Evolutionary conservation across 257 asterid species (phyloP).

Genomic region (Solanum paucissectum): DNA sequence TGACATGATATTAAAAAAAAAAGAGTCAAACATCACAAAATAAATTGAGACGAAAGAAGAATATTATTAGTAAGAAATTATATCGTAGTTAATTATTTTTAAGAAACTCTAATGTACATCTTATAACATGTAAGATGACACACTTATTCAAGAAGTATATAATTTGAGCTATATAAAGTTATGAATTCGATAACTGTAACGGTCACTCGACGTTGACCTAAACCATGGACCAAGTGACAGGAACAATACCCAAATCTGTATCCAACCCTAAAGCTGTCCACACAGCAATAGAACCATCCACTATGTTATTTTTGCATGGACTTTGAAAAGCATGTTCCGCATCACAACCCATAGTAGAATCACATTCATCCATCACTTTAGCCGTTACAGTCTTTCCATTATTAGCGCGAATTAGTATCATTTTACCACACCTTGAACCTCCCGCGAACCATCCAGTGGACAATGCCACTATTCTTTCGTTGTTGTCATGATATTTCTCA

Average conservation of each 20-base stretch:
- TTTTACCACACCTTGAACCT: background rate
- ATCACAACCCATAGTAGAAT: conserved; percentile 38
- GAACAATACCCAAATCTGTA: conserved; percentile 2
- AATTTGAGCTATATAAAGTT: background rate
- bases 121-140: background rate
- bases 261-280: conserved; percentile 23
- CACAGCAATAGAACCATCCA: conserved; percentile 26
- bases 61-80: background rate
- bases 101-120: background rate
- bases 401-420: conserved; percentile 14
- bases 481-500: no score
- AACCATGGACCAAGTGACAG: conserved; percentile 29
- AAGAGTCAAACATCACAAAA: background rate
- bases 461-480: no score
- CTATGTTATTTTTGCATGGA: conserved; percentile 22
- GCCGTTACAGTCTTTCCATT: conserved; percentile 37
- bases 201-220: background rate
- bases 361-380: conserved; percentile 52
- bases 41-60: background rate
- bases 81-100: background rate
- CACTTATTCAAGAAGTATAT: background rate
- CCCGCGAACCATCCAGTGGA: no score
- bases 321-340: conserved; percentile 22
- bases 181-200: background rate
- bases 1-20: no score